Percentiles rank a stretch among this genome's conserved stretches.
phyloP scores from a whole-genome alignment of 192 early-diverging fungal species.

The Coemansia sp. region DNA sequence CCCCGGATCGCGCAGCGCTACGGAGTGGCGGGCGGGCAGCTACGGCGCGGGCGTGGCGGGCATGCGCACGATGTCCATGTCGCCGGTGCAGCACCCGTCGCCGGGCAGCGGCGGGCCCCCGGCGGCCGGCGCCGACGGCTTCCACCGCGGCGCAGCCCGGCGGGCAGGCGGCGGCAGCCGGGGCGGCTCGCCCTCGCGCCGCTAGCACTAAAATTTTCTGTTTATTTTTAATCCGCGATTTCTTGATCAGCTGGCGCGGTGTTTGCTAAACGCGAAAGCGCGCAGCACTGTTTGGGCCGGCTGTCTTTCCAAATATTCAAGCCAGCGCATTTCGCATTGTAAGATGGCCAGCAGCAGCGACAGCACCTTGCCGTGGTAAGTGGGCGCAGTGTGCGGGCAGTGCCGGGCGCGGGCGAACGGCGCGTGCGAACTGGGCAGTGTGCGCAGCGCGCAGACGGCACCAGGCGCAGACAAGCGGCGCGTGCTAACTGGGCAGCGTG shows the following conservation, averaged over 20 bases:
- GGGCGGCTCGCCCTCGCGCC: constrained; percentile 20
- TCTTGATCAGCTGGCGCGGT: too few relatives aligned
- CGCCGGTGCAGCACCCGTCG: constrained; percentile 9
- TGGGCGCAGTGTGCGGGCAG: neutral
- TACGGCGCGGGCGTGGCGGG: neutral
- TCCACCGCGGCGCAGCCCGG: neutral
- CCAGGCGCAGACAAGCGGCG: neutral
- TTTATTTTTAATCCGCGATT: neutral
- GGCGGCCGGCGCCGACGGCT: neutral
- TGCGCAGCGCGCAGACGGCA: neutral
- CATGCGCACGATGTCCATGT: constrained; percentile 19
- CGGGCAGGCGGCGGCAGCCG: constrained; percentile 18
- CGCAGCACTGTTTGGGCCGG: neutral
- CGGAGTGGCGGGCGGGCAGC: constrained; percentile 25
- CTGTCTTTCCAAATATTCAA: neutral
- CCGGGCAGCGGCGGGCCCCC: constrained; percentile 8
- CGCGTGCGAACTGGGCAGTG: neutral
- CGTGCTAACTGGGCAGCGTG: neutral
- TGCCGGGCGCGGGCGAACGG: too few relatives aligned
- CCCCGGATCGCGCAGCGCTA: constrained; percentile 3
- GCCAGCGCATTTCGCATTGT: neutral
- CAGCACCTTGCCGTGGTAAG: constrained; percentile 45
- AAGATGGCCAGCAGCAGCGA: constrained; percentile 7
- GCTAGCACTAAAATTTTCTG: neutral
- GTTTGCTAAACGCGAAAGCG: neutral